A percentile compares a stretch with the other conserved stretches of the same genome.
Evolutionary conservation across 306 rosid genomes (phyloP).

Genomic region (Trifolium repens): DNA sequence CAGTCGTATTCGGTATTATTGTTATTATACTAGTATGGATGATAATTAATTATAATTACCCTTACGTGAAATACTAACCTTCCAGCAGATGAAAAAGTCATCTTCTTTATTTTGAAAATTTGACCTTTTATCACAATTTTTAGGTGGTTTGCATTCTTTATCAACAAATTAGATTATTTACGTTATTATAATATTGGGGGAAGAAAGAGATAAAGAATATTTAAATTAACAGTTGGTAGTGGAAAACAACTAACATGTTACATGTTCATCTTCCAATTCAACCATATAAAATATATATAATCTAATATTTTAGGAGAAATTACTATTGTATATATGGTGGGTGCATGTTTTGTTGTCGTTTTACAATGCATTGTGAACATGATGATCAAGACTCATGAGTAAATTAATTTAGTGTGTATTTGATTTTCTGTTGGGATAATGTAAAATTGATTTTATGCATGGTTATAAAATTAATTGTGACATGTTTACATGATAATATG

Average conservation of each 20-base stretch:
- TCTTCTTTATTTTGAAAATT: not conserved
- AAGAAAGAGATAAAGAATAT: not conserved
- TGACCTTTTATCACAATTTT: not conserved
- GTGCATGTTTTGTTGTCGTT: slow-evolving; percentile 41
- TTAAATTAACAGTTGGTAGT: slow-evolving; percentile 48
- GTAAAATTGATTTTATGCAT: no score
- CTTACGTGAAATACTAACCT: not conserved
- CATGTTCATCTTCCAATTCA: slow-evolving; percentile 43
- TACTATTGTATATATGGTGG: not conserved
- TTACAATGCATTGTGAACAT: slow-evolving; percentile 12
- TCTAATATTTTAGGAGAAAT: no score
- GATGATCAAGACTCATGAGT: not conserved
- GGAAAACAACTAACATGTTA: slow-evolving; percentile 53
- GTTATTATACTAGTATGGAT: not conserved
- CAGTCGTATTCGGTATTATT: not conserved
- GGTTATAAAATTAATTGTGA: no score
- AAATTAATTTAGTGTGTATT: not conserved
- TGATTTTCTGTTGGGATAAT: no score
- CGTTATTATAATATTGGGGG: no score
- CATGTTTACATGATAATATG: no score
- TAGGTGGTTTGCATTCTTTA: not conserved
- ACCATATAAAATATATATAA: not conserved
- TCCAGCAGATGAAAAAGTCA: slow-evolving; percentile 1
- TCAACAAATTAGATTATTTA: no score
- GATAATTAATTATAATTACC: not conserved